These are phyloP conservation scores for Urtica urens DNA, from an alignment of 306 rosid genomes.

Conservation along the genomic window DNA sequence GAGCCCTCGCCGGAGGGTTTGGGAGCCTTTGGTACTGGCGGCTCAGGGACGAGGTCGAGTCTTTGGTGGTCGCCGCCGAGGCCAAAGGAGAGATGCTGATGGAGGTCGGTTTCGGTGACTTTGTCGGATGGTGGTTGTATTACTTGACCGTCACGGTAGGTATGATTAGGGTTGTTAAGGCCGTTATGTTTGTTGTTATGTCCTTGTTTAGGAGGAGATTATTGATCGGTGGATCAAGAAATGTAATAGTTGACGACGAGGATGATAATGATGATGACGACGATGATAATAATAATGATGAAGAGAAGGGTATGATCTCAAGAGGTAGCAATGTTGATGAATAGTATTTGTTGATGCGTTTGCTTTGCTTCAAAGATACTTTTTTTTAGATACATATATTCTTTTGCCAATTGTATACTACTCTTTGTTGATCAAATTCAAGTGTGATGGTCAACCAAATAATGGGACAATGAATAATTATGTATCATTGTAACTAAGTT, in stretches of 20 bases:
- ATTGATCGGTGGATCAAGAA: not conserved
- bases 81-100: constrained; percentile 36
- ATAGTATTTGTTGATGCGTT: not conserved
- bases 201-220: constrained; percentile 24
- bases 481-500: too few relatives aligned
- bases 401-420: not conserved
- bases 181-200: constrained; percentile 31
- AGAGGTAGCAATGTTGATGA: not conserved
- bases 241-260: not conserved
- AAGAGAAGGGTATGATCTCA: constrained; percentile 24
- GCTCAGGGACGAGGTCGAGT: constrained; percentile 60
- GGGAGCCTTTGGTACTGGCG: constrained; percentile 76
- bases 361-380: not conserved
- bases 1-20: constrained; percentile 36
- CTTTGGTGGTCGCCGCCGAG: constrained; percentile 46
- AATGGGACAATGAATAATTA: too few relatives aligned
- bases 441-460: too few relatives aligned
- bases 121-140: constrained; percentile 57
- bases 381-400: not conserved
- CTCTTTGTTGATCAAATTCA: too few relatives aligned
- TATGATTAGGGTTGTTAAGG: constrained; percentile 41
- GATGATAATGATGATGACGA: constrained; percentile 1
- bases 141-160: constrained; percentile 55
- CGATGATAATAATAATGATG: constrained; percentile 13
- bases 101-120: constrained; percentile 37